phyloP scores from a whole-genome alignment of 352 stramenopile genomes.

The Phytophthora quininea region DNA sequence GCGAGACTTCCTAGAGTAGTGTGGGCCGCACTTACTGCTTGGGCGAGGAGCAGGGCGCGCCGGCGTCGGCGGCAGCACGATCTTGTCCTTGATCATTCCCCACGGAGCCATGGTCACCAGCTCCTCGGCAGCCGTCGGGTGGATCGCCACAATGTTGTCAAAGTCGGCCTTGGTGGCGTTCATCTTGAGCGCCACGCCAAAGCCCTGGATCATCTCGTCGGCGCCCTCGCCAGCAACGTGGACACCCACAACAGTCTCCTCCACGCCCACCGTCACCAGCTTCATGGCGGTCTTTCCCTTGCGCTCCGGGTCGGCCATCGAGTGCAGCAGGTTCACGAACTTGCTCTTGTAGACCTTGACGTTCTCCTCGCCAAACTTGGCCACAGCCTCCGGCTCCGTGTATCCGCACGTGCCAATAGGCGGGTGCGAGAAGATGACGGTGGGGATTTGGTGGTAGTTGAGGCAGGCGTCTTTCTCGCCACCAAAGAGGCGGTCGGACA shows the following conservation, averaged over 20 bases:
- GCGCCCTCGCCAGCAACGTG: conserved; percentile 94
- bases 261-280: conserved; percentile 83
- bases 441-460: conserved; percentile 95
- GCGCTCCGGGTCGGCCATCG: conserved; percentile 88
- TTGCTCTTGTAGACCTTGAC: conserved; percentile 96
- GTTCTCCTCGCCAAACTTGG: conserved; percentile 93
- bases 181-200: conserved; percentile 98
- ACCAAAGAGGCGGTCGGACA: conserved; percentile 93
- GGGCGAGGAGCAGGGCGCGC: conserved; percentile 33
- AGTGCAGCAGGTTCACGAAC: conserved; percentile 97
- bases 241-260: conserved; percentile 95
- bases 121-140: conserved; percentile 97
- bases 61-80: conserved; percentile 55
- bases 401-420: conserved; percentile 95
- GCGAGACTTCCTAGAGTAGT: not conserved
- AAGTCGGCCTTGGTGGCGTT: conserved; percentile 97
- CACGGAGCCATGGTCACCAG: conserved; percentile 94
- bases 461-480: conserved; percentile 74
- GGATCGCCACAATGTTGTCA: conserved; percentile 94
- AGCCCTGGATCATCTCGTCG: conserved; percentile 98
- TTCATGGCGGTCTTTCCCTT: conserved; percentile 96
- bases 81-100: conserved; percentile 86
- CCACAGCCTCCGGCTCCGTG: conserved; percentile 92
- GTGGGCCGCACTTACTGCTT: conserved; percentile 34
- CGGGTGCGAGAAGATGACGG: conserved; percentile 97